Percentiles rank a stretch among this genome's conserved stretches.
phyloP scores from a whole-genome alignment of 768 basidiomycete genomes.

The Crucibulum laeve region DNA sequence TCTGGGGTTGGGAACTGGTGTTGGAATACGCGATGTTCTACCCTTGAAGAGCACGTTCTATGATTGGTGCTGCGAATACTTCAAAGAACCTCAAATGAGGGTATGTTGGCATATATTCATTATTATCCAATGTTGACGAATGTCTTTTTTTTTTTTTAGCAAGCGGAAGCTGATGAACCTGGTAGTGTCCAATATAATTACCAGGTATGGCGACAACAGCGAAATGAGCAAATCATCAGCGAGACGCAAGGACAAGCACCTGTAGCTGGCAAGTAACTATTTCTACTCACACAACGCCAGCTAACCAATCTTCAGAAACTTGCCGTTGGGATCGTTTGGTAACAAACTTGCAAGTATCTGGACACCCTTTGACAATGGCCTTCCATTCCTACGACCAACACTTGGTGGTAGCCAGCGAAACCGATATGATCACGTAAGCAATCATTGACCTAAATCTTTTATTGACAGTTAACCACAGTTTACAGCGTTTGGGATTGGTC shows the following conservation, averaged over 20 bases:
- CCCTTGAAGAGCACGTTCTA: constrained; percentile 91
- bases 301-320: constrained; percentile 33
- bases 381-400: constrained; percentile 95
- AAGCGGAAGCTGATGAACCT: constrained; percentile 93
- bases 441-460: not conserved
- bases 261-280: constrained; percentile 58
- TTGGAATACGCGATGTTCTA: constrained; percentile 77
- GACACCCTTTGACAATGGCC: constrained; percentile 69
- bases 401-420: constrained; percentile 79
- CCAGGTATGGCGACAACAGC: constrained; percentile 89
- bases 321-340: constrained; percentile 74
- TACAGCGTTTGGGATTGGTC: constrained; percentile 95
- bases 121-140: not conserved
- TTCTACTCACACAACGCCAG: not conserved
- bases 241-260: constrained; percentile 68
- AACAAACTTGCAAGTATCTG: constrained; percentile 53
- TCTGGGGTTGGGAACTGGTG: constrained; percentile 74
- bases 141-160: constrained; percentile 39
- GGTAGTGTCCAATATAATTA: constrained; percentile 93
- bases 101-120: constrained; percentile 36
- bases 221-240: constrained; percentile 76
- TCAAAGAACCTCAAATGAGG: constrained; percentile 98
- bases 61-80: constrained; percentile 97
- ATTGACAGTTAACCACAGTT: not conserved
- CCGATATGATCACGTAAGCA: constrained; percentile 77